Conservation (phyloP, 2,329 filamentous ascomycete species). For the Camillea tinctor region DNA sequence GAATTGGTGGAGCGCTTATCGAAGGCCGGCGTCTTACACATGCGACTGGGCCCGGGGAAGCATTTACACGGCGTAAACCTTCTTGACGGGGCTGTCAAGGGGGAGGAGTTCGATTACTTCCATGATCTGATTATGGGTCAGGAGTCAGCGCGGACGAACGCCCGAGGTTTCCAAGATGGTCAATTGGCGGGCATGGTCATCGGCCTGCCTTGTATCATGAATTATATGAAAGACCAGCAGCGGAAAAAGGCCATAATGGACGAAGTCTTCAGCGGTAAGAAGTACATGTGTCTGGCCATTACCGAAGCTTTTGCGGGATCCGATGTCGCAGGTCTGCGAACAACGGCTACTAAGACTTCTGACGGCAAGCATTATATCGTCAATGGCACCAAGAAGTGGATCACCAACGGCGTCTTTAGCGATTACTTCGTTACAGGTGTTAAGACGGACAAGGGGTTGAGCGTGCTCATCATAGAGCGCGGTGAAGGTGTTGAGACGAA, state of each 20-base stretch:
- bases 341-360: conserved; percentile 72
- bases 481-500: conserved; percentile 74
- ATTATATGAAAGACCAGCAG: conserved; percentile 69
- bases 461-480: conserved; percentile 72
- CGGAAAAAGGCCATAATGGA: conserved; percentile 66
- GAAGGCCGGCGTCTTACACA: conserved; percentile 70
- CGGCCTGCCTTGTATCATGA: conserved; percentile 73
- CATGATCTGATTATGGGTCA: conserved; percentile 77
- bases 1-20: conserved; percentile 77
- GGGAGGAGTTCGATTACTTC: conserved; percentile 84
- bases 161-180: conserved; percentile 80
- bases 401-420: conserved; percentile 75
- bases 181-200: conserved; percentile 88
- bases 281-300: conserved; percentile 86
- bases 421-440: conserved; percentile 85
- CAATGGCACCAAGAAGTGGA: conserved; percentile 82
- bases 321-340: conserved; percentile 77
- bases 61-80: conserved; percentile 72
- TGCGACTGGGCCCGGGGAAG: conserved; percentile 80
- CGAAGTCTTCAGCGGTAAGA: conserved; percentile 75
- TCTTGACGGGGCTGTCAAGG: conserved; percentile 67
- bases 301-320: conserved; percentile 85
- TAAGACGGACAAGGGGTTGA: conserved; percentile 75
- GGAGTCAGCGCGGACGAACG: conserved; percentile 69
- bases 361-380: conserved; percentile 72